Evolutionary conservation across 2,329 filamentous ascomycete genomes (phyloP).

Genomic region (Penicillium sp.): DNA sequence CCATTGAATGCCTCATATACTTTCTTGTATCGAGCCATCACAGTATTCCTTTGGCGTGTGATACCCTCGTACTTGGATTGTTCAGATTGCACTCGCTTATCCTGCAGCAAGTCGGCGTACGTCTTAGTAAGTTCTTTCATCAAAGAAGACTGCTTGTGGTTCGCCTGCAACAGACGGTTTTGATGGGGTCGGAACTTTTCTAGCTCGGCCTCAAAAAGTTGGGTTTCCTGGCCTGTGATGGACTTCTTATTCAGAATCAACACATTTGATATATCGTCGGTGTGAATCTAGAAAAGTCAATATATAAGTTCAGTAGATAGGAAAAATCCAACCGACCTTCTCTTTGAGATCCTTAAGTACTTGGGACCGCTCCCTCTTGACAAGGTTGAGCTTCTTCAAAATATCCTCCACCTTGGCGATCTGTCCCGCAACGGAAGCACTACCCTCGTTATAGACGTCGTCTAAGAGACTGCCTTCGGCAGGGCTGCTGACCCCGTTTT

Average conservation of each 20-base stretch:
- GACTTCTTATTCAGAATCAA: conserved; percentile 97
- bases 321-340: conserved; percentile 62
- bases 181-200: conserved; percentile 96
- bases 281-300: conserved; percentile 67
- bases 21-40: conserved; percentile 84
- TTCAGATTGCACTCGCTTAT: conserved; percentile 89
- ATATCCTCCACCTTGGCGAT: conserved; percentile 86
- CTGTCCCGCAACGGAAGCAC: conserved; percentile 81
- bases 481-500: conserved; percentile 64
- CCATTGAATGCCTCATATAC: conserved; percentile 92
- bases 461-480: conserved; percentile 81
- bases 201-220: conserved; percentile 93
- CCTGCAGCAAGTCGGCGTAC: conserved; percentile 85
- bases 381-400: conserved; percentile 83
- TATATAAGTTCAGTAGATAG: no score
- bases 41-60: conserved; percentile 75
- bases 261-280: conserved; percentile 96
- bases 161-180: conserved; percentile 84
- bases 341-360: conserved; percentile 96
- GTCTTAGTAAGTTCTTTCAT: conserved; percentile 91
- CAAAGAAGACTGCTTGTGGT: conserved; percentile 88
- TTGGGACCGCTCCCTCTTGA: conserved; percentile 89
- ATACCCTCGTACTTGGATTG: conserved; percentile 93
- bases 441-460: conserved; percentile 81
- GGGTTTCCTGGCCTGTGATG: conserved; percentile 85